Base-by-base conservation (phyloP, 441 rosid genomes). In the Gossypium gossypioides region DNA sequence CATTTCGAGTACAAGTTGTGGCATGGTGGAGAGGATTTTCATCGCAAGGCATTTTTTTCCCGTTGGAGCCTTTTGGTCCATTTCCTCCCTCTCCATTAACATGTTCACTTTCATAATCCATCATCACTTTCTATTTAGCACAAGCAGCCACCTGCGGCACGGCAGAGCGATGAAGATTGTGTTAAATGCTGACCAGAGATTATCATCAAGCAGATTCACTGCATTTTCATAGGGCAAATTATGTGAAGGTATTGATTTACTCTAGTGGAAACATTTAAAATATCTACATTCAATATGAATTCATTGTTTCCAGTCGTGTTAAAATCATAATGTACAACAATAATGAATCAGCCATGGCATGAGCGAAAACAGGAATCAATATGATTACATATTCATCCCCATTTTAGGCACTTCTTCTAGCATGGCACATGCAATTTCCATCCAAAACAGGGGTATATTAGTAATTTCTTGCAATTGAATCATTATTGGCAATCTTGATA, bases 271-370 rank as follows among this genome's bases (percentile, higher is more conserved):
- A 56, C 22, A 15, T 3, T 15, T 21, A 24, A 57, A 64, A 57
- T 40, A 32, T 40, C 8, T 19, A 65, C 40, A 9, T 29, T 37
- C 65, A 12, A 56, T n/a, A 40, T 6, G 19, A 56, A n/a, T 54
- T 54, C 37, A 10, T 29, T 1, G 12, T 59, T 70, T 42, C 3
- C 34, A 1, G 18, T 29, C 7, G 15, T 24, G 13, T 48, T 42
- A 21, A 65, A 19, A 44, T 12, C 54, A 64, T 64, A 42, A 60
- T 52, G 10, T 34, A 75, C 73, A 24, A 6, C 46, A 51, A 75
- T 1, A 16, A 61, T 10, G 21, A 61, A 69, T 69, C 32, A 25
- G 55, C 19, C 19, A 27, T 56, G 64, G 18, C 42, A 54, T 16
- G n/a, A 21, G 64, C 24, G 16, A 46, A 57, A 64, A 63, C 16